Base-by-base conservation (phyloP, 441 rosid species). In the Geranium incanum region DNA sequence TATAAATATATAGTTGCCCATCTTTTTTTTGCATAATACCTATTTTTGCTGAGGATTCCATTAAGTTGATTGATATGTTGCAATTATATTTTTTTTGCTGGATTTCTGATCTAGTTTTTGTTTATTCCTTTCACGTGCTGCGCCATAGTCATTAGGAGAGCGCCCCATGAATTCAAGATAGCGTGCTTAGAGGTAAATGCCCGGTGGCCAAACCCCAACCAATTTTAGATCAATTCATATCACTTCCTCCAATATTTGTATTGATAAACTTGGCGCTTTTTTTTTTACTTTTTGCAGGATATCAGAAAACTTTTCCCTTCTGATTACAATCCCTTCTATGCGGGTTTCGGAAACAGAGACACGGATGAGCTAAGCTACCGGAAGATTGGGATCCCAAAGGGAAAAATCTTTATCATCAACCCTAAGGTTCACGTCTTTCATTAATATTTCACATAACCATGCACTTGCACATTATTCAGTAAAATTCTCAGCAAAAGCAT, bases 101-200 rank as follows among this genome's bases (percentile, higher is more conserved):
- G 16, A n/a, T 50, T 1, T 50, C 0, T 12, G 0, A 50, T 50
- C 12, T 60, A 16, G 33, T 63, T 62, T 16, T 19, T 50, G 19
- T 11, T 59, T 28, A 28, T 33, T 62, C 16, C 19, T 33, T 52
- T 23, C 55, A 19, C 59, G 36, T 52, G 55, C 37, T 59, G 70
- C 69, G 81, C 41, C 80, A 68, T 87, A 92, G 97, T 92, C 19
- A 89, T 92, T 72, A 81, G 97, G 82, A 87, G 96, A 80, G 92
- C 97, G 28, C 97, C 97, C 57, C 94, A 89, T 23, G 95, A 92
- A 70, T 92, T 92, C 85, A 92, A 92, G 81, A 92, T 90, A 45
- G 93, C 96, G 4, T 88, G 97, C 82, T 75, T 92, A 73, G 88
- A 92, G 96, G 97, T 88, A 84, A 67, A 68, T 60, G 3, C 21